Evolutionary conservation across 805 yeast genomes (phyloP), one percentile per base, ranked within the genome.

Genomic region (Candida fluviatilis): DNA sequence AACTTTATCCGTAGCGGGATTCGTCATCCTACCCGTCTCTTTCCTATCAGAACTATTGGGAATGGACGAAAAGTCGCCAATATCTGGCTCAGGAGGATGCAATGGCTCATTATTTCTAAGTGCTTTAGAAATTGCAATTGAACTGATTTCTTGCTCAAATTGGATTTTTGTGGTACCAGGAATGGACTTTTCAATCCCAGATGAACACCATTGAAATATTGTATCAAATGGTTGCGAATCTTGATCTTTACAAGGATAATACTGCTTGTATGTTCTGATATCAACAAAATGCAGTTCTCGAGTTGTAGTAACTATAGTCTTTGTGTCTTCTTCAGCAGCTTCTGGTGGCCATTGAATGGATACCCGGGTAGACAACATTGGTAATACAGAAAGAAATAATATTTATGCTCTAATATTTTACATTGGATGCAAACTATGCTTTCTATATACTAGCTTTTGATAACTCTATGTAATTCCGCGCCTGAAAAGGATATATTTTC

Each of bases 141-240:
- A 68, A 37, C 73, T 75, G 38, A 72, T 60, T 31, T 60, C 60
- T 46, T 71, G 73, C 21, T 60, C 51, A 49, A 74, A 75, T 45
- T 58, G 55, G 10, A 71, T 54, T 34, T 51, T 55, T 31, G 52
- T 55, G 2, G 67, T 57, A 8, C 65, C 66, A 4, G 55, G 60
- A 25, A 69, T 48, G 3, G 58, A 55, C 12, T 58, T 58, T 36
- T 75, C 76, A 1, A 52, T 53, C 2, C 86, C 85, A 4, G 73
- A 71, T 55, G 77, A 73, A 1, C 71, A 76, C 82, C 83, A 76
- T 48, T 80, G 79, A 45, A 76, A 76, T 16, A 62, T 51, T 13
- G 61, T 41, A 8, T 50, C 51, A 29, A 62, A 57, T 25, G 36
- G 40, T 4, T 42, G 28, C 11, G 13, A 14, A 24, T 40, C 40